Base-by-base conservation (phyloP, 805 yeast genomes). In the Starmerella davenportii region DNA sequence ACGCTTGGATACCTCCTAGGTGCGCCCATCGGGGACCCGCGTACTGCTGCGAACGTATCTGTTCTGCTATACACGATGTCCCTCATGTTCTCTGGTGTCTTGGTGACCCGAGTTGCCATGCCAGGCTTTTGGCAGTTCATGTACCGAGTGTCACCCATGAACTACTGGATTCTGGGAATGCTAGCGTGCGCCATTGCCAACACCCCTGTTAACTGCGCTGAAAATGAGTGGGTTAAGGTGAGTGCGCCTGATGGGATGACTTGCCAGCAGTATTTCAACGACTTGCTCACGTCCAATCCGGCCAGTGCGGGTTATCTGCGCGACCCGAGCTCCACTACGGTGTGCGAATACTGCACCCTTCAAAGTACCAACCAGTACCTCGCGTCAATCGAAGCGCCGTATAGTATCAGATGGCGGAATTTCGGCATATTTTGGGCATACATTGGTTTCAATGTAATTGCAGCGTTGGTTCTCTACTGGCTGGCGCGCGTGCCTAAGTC, bases 61-160 rank as follows among this genome's bases (percentile, higher is more conserved):
- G 66, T 76, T 32, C 56, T 77, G 46, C 56, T 70, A 43, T 67
- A 70, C 54, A 61, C 76, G 27, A 68, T 77, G 53, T 56, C 69
- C 49, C 64, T 76, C 40, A 61, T 74, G 18, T 78, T 79, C 61
- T 66, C 79, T 54, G 82, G 85, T 61, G 76, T 76, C 40, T 61
- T 74, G 42, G 80, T 74, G 51, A 70, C 74, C 16, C 59, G 59
- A 5, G 30, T 43, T 2, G 58, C 64, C 38, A 68, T 79, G 74
- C 90, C 92, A 11, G 74, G 79, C 1, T 80, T 80, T 62, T 80
- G 92, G 92, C 72, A 69, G 35, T 80, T 77, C 55, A 77, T 80
- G 84, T 75, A 78, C 69, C 69, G 77, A 47, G 65, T 64, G 17
- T 74, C 80, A 20, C 92, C 66, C 7, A 68, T 68, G 57, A 77